Conservation (phyloP, 2,329 filamentous ascomycete genomes). For the Boeremia lycopersici region DNA sequence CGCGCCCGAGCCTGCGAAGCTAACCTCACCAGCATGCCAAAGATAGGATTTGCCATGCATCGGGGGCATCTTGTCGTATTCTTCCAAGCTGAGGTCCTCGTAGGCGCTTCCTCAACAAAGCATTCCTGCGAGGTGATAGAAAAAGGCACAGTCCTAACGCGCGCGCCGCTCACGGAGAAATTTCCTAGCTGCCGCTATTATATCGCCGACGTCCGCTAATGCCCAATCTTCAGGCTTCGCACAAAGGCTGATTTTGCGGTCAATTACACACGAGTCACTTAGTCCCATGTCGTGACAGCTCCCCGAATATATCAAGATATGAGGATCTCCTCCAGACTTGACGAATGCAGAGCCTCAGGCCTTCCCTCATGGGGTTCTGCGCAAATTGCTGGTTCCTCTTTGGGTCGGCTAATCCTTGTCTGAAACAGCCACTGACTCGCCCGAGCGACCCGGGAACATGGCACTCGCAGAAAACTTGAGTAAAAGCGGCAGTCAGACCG, state of each 20-base stretch:
- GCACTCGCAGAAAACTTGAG: slow-evolving; percentile 14
- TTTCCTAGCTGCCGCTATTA: slow-evolving; percentile 12
- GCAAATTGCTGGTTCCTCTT: slow-evolving; percentile 1
- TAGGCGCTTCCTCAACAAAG: slow-evolving; percentile 6
- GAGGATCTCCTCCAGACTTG: slow-evolving; percentile 12
- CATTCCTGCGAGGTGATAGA: slow-evolving; percentile 1
- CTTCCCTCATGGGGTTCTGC: slow-evolving; percentile 1
- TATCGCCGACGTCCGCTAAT: slow-evolving; percentile 8
- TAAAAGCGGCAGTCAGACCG: slow-evolving; percentile 19
- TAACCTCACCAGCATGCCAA: too few species aligned
- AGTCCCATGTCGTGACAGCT: neutral
- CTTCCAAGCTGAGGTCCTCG: neutral
- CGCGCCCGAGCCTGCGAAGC: too few species aligned
- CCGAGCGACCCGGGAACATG: slow-evolving; percentile 18
- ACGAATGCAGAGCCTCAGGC: slow-evolving; percentile 1
- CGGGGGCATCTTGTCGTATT: neutral
- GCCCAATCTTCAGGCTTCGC: neutral
- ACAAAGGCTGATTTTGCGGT: neutral
- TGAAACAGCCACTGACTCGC: slow-evolving; percentile 13
- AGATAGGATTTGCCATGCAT: too few species aligned
- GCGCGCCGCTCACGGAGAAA: slow-evolving; percentile 14
- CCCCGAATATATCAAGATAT: slow-evolving; percentile 1
- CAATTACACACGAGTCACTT: neutral
- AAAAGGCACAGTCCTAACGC: slow-evolving; percentile 1
- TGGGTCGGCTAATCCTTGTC: slow-evolving; percentile 2